Evolutionary conservation across 2,329 filamentous ascomycete species (phyloP), one percentile per base, ranked within the genome.

Genomic region (Fusarium sp.): DNA sequence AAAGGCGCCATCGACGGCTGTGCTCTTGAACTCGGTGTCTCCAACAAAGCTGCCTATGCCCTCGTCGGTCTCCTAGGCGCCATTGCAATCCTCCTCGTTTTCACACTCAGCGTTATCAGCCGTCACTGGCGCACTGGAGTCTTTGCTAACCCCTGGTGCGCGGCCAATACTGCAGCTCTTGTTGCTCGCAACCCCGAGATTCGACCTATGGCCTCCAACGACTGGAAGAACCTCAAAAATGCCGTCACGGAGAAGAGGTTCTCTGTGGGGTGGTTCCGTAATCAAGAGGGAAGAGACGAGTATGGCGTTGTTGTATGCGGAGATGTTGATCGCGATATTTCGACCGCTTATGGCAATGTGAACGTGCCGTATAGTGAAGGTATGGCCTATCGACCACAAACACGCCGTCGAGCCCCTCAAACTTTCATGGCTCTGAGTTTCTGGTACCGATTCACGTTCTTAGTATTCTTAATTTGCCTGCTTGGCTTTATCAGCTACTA

Each of bases 401-500:
- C 45, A 17, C 55, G 33, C 0, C 67, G 35, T 1, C 44, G 51
- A n/a, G 66, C 49, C 13, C 67, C 65, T 3, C 65, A 71, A 5
- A 79, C 78, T 1, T 81, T 82, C 28, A 73, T 80, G 32, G 70
- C 78, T 0, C 68, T 82, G 17, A 76, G 75, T 5, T 71, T 76
- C 22, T 73, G 74, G 40, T 82, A 80, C 69, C 71, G 79, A 3
- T 63, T 78, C 6, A 22, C 60, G 0, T 77, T 82, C 19, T 57
- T 76, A 0, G 26, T 77, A 1, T 77, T 80, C 22, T 65, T 81
- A 7, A 52, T 76, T 9, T 77, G 68, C 0, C 52, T 83, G 0
- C 73, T 81, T 4, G 67, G 71, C 3, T 71, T 83, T 10, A 74
- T 83, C 11, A 70, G 80, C n/a, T 82, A 81, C 48, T 83, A 83